Base-by-base conservation (phyloP, 129 eudicot species). In the Rutidosis leptorrhynchoides region DNA sequence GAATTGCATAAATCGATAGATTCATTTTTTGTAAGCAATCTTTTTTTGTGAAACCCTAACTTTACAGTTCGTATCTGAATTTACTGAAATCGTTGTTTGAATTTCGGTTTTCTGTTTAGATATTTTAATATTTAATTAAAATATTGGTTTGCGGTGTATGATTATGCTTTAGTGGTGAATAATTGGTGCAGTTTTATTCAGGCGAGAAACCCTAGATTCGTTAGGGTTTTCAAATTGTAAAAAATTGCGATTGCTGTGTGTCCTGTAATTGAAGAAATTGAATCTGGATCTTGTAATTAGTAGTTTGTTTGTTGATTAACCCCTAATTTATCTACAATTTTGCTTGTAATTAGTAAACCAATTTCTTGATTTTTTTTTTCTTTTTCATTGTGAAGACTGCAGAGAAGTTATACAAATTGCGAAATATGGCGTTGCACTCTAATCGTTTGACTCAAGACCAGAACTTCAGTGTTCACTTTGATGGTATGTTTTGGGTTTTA, bases 381-480 rank as follows among this genome's bases (percentile, higher is more conserved):
- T 28, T 16, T 58, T 28, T 24, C 8, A 1, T 32, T 60, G 14
- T 32, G 46, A 42, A 60, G 65, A 29, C 65, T 32, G 27, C 48
- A 8, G 45, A 19, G 25, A 17, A 19, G 1, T 60, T 20, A 17
- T 12, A 60, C 16, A 19, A 3, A n/a, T 60, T 15, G n/a, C 65
- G 19, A 19, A 17, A 32, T n/a, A 60, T 60, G 65, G 65, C 65
- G 8, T 29, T 60, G 65, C 65, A 29, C 45, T 19, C 65, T n/a
- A 60, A 46, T 22, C 65, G 65, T 60, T 15, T 60, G 45, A 60
- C 48, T 60, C 65, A 60, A 29, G 65, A 60, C 65, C 65, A 60
- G 35, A 60, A 60, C 17, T 60, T 60, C 26, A n/a, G 65, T 30
- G 68, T 69, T 61, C 85, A 75, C 75, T 74, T 70, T 51, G 78